phyloP scores from a whole-genome alignment of 306 rosid species.

The Cucumis hystrix region DNA sequence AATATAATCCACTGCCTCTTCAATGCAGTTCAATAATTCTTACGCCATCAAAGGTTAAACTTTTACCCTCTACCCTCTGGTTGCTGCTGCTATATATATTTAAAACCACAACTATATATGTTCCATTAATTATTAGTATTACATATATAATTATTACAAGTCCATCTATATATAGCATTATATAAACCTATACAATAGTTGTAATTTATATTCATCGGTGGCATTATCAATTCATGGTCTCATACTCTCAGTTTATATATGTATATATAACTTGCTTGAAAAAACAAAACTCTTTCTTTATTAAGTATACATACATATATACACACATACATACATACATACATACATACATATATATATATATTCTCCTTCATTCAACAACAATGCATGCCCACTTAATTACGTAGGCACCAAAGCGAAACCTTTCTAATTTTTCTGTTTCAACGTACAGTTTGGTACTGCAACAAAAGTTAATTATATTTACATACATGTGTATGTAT shows the following conservation, averaged over 20 bases:
- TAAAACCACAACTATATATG: no score
- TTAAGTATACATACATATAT: not conserved
- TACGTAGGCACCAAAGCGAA: not conserved
- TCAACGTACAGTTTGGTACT: not conserved
- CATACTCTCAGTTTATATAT: not conserved
- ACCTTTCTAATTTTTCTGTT: not conserved
- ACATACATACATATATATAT: no score
- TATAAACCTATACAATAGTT: no score
- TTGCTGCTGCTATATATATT: no score
- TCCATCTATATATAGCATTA: no score
- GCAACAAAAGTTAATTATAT: not conserved
- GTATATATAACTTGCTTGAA: not conserved
- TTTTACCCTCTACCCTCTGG: no score
- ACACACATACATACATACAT: no score
- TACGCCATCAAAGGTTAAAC: no score
- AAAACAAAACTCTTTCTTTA: not conserved
- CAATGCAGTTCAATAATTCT: not conserved
- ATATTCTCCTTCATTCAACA: not conserved
- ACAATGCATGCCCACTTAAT: not conserved
- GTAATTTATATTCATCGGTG: not conserved
- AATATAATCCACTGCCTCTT: not conserved
- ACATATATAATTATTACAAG: no score
- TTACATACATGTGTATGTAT: not conserved
- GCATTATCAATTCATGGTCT: not conserved
- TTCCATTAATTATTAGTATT: no score